Evolutionary conservation across 176 grass and related monocot species (phyloP).

Genomic region (Elaeis guineensis): DNA sequence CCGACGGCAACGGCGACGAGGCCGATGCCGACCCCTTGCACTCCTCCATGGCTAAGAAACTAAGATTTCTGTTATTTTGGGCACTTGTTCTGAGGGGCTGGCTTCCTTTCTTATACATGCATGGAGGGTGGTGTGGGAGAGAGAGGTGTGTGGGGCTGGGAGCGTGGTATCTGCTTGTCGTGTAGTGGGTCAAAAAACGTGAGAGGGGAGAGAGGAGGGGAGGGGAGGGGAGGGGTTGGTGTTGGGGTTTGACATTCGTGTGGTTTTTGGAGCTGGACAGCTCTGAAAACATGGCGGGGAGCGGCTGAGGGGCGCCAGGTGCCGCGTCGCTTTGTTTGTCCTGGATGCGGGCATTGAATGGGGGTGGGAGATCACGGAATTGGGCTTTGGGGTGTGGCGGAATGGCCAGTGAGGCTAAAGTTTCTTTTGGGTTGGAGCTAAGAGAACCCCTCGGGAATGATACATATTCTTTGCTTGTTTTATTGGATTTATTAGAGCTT

Average conservation of each 20-base stretch:
- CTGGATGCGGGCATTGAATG: slow-evolving; percentile 1
- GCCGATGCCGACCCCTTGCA: slow-evolving; percentile 6
- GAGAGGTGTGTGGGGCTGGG: slow-evolving; percentile 1
- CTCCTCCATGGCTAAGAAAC: slow-evolving; percentile 19
- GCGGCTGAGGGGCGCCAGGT: slow-evolving; percentile 44
- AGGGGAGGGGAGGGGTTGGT: too few relatives aligned
- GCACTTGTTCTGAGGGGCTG: background rate
- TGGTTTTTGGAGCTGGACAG: slow-evolving; percentile 39
- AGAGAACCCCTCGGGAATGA: slow-evolving; percentile 55
- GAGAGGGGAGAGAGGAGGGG: background rate
- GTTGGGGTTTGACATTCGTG: slow-evolving; percentile 39
- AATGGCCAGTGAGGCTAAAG: too few relatives aligned
- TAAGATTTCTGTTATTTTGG: too few relatives aligned
- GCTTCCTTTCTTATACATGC: slow-evolving; percentile 46
- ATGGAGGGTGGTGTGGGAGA: slow-evolving; percentile 16
- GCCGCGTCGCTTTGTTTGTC: slow-evolving; percentile 31
- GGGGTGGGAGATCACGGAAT: background rate
- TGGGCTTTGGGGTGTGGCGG: background rate
- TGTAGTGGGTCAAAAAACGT: slow-evolving; percentile 10
- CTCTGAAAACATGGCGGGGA: slow-evolving; percentile 56
- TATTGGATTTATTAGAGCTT: slow-evolving; percentile 22
- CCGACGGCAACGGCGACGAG: slow-evolving; percentile 1
- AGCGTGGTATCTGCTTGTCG: slow-evolving; percentile 3
- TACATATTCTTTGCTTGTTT: slow-evolving; percentile 38
- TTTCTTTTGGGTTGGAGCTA: too few relatives aligned